Conservation (phyloP, 495 filamentous ascomycete species). For the Bacidia gigantensis region DNA sequence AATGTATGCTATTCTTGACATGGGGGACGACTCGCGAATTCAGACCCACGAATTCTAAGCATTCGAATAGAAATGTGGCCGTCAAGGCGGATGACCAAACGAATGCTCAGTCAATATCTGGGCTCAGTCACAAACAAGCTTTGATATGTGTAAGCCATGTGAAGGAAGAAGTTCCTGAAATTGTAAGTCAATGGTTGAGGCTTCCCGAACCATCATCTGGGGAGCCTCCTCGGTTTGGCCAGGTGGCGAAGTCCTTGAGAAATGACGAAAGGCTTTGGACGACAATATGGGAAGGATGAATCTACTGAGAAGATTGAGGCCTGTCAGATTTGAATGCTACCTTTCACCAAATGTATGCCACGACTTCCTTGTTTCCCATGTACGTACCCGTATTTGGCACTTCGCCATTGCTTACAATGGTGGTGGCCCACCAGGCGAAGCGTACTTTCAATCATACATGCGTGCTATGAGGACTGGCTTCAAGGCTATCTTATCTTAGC, state of each 20-base stretch:
- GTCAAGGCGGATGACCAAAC: conserved; percentile 15
- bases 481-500: conserved; percentile 19
- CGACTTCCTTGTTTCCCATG: no score
- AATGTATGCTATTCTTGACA: conserved; percentile 66
- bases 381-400: no score
- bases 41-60: conserved; percentile 15
- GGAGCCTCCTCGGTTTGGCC: conserved; percentile 41
- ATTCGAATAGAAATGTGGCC: no score
- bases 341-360: no score
- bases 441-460: no score
- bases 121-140: conserved; percentile 52
- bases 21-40: conserved; percentile 32
- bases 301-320: no score
- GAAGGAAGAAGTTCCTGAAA: conserved; percentile 75
- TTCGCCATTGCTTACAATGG: no score
- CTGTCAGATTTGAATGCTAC: no score
- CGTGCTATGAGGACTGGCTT: no score
- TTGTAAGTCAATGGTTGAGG: conserved; percentile 66
- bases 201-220: conserved; percentile 51
- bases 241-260: conserved; percentile 40
- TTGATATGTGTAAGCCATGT: conserved; percentile 79
- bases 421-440: no score
- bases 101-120: conserved; percentile 17
- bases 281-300: conserved; percentile 56
- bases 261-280: conserved; percentile 40